These are phyloP conservation scores for Spiraea crenata DNA, from an alignment of 331 rosid species.

Conservation along the genomic window DNA sequence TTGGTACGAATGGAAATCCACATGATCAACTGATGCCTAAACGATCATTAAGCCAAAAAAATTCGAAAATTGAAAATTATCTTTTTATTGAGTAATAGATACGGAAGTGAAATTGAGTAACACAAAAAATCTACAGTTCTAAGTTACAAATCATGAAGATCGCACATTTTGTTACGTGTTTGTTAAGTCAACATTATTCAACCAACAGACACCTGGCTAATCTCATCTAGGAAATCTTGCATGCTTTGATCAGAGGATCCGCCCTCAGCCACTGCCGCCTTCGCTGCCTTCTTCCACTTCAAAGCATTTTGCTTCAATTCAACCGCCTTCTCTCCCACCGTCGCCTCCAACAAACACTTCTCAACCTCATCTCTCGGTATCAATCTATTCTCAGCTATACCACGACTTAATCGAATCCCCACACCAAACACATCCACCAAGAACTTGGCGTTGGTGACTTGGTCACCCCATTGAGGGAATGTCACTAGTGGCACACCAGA, in stretches of 20 bases:
- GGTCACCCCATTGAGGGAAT: conserved; percentile 91
- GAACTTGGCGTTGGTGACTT: conserved; percentile 72
- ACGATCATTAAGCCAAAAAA: no score
- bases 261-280: conserved; percentile 36
- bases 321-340: conserved; percentile 43
- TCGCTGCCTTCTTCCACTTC: conserved; percentile 42
- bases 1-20: no score
- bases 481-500: conserved; percentile 66
- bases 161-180: not conserved
- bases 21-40: no score
- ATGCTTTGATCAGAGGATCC: conserved; percentile 52
- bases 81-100: no score
- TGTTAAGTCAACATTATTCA: not conserved
- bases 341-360: conserved; percentile 56
- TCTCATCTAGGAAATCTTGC: conserved; percentile 42
- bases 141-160: no score
- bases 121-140: no score
- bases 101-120: no score
- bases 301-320: conserved; percentile 34
- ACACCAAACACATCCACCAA: conserved; percentile 61
- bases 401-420: conserved; percentile 48
- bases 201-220: conserved; percentile 1
- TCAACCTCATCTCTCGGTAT: conserved; percentile 43
- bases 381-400: conserved; percentile 30
- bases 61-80: no score